A percentile compares a stretch with the other conserved stretches of the same genome.
phyloP scores from a whole-genome alignment of 2,329 filamentous ascomycete species.

The Phaeosphaeria sp. region DNA sequence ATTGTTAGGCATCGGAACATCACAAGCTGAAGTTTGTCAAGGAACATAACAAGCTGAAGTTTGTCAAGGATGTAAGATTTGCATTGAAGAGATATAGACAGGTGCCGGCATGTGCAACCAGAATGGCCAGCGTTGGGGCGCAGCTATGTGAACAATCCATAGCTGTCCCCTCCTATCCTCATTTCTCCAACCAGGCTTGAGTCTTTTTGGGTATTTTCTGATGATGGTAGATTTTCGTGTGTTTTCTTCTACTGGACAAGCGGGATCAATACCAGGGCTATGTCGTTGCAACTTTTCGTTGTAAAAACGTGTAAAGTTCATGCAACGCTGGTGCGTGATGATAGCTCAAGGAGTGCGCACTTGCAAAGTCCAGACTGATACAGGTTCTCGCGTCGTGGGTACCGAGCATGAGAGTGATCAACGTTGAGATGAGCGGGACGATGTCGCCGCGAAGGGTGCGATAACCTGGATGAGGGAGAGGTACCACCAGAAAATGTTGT shows the following conservation, averaged over 20 bases:
- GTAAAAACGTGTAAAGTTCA: neutral
- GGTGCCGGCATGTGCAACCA: slow-evolving; percentile 2
- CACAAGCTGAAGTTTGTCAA: neutral
- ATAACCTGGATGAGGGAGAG: slow-evolving; percentile 30
- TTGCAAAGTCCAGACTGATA: slow-evolving; percentile 34
- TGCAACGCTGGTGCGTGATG: neutral
- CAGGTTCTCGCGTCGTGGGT: slow-evolving; percentile 21
- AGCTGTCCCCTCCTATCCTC: neutral
- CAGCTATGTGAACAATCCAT: too few species aligned
- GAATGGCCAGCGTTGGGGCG: slow-evolving; percentile 27
- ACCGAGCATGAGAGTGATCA: slow-evolving; percentile 37
- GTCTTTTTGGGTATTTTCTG: slow-evolving; percentile 23
- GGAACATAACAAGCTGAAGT: neutral
- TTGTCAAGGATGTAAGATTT: neutral
- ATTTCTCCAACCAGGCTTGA: slow-evolving; percentile 23
- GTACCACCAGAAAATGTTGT: slow-evolving; percentile 19
- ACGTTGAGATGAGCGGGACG: slow-evolving; percentile 33
- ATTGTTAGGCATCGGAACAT: neutral
- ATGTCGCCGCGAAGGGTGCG: slow-evolving; percentile 28
- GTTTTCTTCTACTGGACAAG: slow-evolving; percentile 32
- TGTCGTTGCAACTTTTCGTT: neutral
- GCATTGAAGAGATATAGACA: slow-evolving; percentile 18
- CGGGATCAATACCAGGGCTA: neutral
- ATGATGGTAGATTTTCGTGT: slow-evolving; percentile 10
- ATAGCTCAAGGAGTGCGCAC: neutral